These are phyloP conservation scores for Chaetothyriales sp. DNA, from an alignment of 2,329 filamentous ascomycete species.

Conservation along the genomic window DNA sequence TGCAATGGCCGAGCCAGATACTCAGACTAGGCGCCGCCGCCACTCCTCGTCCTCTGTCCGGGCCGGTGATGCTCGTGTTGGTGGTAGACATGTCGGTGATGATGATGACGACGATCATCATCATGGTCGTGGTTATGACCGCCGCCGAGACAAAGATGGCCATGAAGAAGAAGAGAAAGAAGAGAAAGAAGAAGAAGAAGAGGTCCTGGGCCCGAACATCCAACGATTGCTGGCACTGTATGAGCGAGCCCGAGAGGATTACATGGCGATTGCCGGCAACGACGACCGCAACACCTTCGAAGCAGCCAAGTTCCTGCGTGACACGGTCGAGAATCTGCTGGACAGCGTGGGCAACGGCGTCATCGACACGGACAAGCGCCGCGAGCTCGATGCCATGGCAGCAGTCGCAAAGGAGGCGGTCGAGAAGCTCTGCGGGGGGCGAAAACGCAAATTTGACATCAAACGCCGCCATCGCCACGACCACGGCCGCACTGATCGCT, in stretches of 20 bases:
- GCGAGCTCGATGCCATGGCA: constrained; percentile 23
- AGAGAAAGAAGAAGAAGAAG: background rate
- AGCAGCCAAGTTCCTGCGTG: constrained; percentile 27
- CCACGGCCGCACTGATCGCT: background rate
- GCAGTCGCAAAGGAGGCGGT: constrained; percentile 23
- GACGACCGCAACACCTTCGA: constrained; percentile 17
- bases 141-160: too few relatives aligned
- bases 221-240: constrained; percentile 20
- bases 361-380: constrained; percentile 18
- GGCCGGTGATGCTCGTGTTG: too few relatives aligned
- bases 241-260: constrained; percentile 24
- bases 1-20: too few relatives aligned
- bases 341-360: constrained; percentile 20
- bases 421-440: constrained; percentile 23
- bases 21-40: too few relatives aligned
- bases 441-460: constrained; percentile 26
- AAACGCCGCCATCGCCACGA: background rate
- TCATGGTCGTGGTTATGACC: too few relatives aligned
- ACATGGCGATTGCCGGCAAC: constrained; percentile 18
- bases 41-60: background rate
- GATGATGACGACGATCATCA: too few relatives aligned
- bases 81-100: too few relatives aligned
- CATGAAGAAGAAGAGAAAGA: background rate
- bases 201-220: constrained; percentile 15
- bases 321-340: constrained; percentile 29